Base-by-base conservation (phyloP, 2,329 filamentous ascomycete species). In the Fusarium anguioides region DNA sequence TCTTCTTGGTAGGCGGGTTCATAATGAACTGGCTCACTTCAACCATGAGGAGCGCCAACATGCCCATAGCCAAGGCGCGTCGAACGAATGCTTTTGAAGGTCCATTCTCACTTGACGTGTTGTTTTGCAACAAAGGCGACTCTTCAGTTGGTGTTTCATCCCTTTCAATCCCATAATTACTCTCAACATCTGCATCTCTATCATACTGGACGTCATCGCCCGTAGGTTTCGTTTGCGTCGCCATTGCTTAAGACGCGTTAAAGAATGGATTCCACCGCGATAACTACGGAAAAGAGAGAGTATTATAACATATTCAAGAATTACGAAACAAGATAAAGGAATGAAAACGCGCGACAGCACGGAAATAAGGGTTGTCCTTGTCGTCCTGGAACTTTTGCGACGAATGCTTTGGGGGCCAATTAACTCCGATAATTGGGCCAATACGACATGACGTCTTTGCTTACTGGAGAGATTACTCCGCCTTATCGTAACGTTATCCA, bases 1-100 rank as follows among this genome's bases (percentile, higher is more conserved):
- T 79, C 51, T 83, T 81, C 47, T 81, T 83, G 41, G 76, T 71
- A 1, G 86, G 83, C 5, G 84, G 78, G 20, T 52, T 78, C 64
- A 73, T 77, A 53, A 76, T 72, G 55, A 69, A 76, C 12, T 79
- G 70, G 60, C 79, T 81, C 14, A 83, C 75, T 46, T 82, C 80
- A 49, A 82, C 64, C 39, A 84, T 64, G 48, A 84, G 75, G 37
- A 86, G 65, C 23, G 80, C 75, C 4, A 82, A 17, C 40, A 80
- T 64, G 55, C 75, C 76, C 69, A 80, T 75, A 15, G 66, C 50
- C 39, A 78, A 44, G 26, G 79, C 76, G 27, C 72, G 69, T 40
- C 71, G 63, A 24, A 70, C 72, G 41, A 79, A 72, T 3, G 67
- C 61, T 35, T 64, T 72, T 29, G 72, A 60, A 4, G 76, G 74